These are phyloP conservation scores for Ajuga chamaepitys DNA, from an alignment of 257 asterid genomes.

Conservation along the genomic window DNA sequence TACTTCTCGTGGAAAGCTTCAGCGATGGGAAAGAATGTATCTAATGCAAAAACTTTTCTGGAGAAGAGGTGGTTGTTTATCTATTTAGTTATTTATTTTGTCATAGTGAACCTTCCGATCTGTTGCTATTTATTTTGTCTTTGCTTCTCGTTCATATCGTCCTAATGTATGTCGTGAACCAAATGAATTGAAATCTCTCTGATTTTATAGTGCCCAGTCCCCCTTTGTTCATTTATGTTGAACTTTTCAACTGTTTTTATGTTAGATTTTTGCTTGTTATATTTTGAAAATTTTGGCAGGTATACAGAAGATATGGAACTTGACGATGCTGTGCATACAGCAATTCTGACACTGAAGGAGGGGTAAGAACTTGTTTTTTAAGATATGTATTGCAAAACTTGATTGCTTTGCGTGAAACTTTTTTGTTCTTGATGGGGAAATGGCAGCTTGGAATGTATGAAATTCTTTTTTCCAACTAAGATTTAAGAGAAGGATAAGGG, in stretches of 20 bases:
- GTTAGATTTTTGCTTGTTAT: not conserved
- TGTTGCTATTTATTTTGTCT: not conserved
- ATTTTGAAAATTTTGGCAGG: constrained; percentile 33
- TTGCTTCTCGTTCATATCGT: not conserved
- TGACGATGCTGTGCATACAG: constrained; percentile 99
- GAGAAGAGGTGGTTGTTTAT: constrained; percentile 69
- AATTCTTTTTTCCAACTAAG: too few relatives aligned
- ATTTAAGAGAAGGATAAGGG: too few relatives aligned
- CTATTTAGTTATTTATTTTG: not conserved
- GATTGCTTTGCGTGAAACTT: not conserved
- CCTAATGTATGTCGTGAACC: not conserved
- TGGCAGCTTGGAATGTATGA: not conserved
- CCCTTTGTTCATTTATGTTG: not conserved
- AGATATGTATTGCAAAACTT: not conserved
- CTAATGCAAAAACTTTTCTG: constrained; percentile 95
- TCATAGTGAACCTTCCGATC: not conserved
- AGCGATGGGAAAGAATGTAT: constrained; percentile 99
- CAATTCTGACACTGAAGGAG: constrained; percentile 94
- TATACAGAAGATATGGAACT: constrained; percentile 98
- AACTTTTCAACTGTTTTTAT: not conserved
- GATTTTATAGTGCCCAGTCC: too few relatives aligned
- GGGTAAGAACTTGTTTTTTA: constrained; percentile 49
- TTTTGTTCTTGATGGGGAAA: not conserved
- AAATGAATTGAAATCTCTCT: not conserved
- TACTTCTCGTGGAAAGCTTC: constrained; percentile 99